Conservation (phyloP, 2,329 filamentous ascomycete genomes). For the Claviceps pusilla region DNA sequence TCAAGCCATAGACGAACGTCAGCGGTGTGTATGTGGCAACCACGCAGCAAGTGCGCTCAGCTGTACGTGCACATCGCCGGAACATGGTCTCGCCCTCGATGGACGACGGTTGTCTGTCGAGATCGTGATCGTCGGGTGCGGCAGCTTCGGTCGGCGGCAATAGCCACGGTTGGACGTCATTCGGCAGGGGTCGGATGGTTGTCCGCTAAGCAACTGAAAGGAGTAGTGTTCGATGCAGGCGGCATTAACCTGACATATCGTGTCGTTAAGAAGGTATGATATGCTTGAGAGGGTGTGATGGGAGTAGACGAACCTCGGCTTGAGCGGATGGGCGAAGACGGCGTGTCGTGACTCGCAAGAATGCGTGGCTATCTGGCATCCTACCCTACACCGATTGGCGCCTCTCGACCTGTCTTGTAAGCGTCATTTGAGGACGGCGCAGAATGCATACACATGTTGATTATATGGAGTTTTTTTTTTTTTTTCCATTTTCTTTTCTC, state of each 20-base stretch:
- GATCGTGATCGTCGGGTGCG: constrained; percentile 7
- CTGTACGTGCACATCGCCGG: constrained; percentile 49
- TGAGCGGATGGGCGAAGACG: too few relatives aligned
- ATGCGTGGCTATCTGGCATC: background rate
- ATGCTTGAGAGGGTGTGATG: too few relatives aligned
- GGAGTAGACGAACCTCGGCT: too few relatives aligned
- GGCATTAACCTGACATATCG: background rate
- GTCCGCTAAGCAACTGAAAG: background rate
- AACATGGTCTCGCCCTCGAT: constrained; percentile 25
- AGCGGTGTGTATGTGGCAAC: constrained; percentile 75
- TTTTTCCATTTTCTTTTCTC: too few relatives aligned
- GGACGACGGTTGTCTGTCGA: constrained; percentile 5
- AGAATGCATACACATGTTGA: too few relatives aligned
- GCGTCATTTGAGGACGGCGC: too few relatives aligned
- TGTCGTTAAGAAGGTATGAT: background rate
- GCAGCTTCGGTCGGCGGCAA: constrained; percentile 1
- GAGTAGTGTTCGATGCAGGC: background rate
- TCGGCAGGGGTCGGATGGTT: background rate
- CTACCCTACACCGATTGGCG: background rate
- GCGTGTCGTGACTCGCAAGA: too few relatives aligned
- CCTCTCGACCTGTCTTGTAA: background rate
- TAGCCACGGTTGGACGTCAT: background rate
- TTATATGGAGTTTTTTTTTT: too few relatives aligned
- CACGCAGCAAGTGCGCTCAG: constrained; percentile 74
- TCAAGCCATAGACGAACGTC: constrained; percentile 72